phyloP scores from a whole-genome alignment of 306 rosid species.

The Lathyrus sativus region DNA sequence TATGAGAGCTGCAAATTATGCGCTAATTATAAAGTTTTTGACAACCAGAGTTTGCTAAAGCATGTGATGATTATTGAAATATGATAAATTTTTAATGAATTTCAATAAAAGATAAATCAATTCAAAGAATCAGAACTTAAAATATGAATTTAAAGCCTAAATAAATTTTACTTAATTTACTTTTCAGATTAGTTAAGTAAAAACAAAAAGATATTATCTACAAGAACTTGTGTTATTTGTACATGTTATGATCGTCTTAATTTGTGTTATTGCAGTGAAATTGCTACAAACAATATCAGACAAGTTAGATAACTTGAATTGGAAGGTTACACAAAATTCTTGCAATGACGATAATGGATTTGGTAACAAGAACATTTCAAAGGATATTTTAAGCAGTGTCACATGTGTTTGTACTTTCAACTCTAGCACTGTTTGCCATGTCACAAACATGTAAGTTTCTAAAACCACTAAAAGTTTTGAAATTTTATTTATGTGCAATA shows the following conservation, averaged over 20 bases:
- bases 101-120: too few relatives aligned
- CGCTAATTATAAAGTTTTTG: constrained; percentile 14
- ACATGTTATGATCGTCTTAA: not conserved
- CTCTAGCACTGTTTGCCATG: constrained; percentile 50
- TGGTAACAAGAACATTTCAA: not conserved
- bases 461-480: not conserved
- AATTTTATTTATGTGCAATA: not conserved
- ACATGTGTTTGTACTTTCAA: constrained; percentile 56
- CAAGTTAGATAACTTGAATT: constrained; percentile 42
- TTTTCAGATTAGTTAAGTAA: too few relatives aligned
- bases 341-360: constrained; percentile 47
- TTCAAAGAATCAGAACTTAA: too few relatives aligned
- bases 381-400: constrained; percentile 35
- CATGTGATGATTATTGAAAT: not conserved
- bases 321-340: constrained; percentile 57
- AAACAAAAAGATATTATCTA: too few relatives aligned
- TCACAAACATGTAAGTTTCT: constrained; percentile 55
- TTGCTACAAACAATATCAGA: constrained; percentile 53
- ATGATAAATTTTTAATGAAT: too few relatives aligned
- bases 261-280: constrained; percentile 45
- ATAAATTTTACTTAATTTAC: too few relatives aligned
- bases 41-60: not conserved
- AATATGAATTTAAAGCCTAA: too few relatives aligned
- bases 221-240: too few relatives aligned
- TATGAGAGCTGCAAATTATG: constrained; percentile 1